phyloP scores from a whole-genome alignment of 2,329 filamentous ascomycete species.

The Aspergillus eucalypticola region DNA sequence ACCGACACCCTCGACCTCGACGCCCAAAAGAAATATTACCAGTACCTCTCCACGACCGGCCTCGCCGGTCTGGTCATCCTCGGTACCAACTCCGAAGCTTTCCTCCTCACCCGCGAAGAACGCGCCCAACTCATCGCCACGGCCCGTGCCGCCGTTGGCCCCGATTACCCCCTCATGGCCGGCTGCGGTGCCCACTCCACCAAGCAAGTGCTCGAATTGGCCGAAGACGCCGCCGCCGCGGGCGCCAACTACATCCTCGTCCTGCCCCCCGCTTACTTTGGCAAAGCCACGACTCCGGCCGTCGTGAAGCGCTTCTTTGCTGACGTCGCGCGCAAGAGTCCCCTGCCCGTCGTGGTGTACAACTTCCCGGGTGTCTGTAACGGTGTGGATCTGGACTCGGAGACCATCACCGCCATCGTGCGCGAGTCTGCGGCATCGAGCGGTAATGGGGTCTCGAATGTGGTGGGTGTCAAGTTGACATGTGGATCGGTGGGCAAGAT shows the following conservation, averaged over 20 bases:
- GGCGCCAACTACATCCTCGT: constrained; percentile 64
- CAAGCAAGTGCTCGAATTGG: constrained; percentile 61
- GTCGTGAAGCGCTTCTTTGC: constrained; percentile 62
- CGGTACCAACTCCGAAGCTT: constrained; percentile 59
- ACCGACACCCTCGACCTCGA: constrained; percentile 52
- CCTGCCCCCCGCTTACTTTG: constrained; percentile 66
- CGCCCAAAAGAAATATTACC: constrained; percentile 54
- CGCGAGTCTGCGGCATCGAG: constrained; percentile 37
- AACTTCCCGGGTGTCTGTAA: constrained; percentile 71
- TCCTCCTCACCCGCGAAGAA: constrained; percentile 61
- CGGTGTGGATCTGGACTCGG: constrained; percentile 68
- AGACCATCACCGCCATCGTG: constrained; percentile 58
- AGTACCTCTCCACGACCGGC: constrained; percentile 53
- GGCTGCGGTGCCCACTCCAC: constrained; percentile 67
- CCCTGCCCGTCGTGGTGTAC: constrained; percentile 64
- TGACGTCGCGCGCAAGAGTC: constrained; percentile 55
- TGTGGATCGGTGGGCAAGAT: constrained; percentile 65
- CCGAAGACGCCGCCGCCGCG: constrained; percentile 59
- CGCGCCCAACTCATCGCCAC: constrained; percentile 57
- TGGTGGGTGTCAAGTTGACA: constrained; percentile 67
- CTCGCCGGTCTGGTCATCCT: constrained; percentile 56
- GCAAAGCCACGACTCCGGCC: constrained; percentile 59
- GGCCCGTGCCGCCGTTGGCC: constrained; percentile 57
- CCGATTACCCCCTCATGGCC: constrained; percentile 60
- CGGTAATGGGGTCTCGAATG: constrained; percentile 49